These are phyloP conservation scores for Athelia psychrophila DNA, from an alignment of 1,284 basidiomycete species.

Conservation along the genomic window DNA sequence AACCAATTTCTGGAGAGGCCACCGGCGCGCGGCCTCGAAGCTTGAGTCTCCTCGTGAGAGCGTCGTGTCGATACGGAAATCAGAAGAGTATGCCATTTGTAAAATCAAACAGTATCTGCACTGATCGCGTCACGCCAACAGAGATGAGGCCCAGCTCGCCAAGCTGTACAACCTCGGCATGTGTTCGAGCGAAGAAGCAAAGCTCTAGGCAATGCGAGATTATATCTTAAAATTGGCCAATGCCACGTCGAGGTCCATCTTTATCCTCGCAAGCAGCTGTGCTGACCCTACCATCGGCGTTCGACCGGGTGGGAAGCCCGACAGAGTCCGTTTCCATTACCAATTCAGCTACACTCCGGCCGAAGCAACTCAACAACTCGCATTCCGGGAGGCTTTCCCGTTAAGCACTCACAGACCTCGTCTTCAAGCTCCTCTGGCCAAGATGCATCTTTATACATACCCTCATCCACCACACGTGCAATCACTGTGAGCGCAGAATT, in stretches of 20 bases:
- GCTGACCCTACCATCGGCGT: neutral
- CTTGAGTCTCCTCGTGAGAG: constrained; percentile 68
- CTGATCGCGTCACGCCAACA: constrained; percentile 26
- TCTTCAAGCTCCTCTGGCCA: constrained; percentile 13
- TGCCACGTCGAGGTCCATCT: constrained; percentile 51
- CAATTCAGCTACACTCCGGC: constrained; percentile 60
- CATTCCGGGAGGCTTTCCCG: neutral
- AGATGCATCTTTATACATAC: constrained; percentile 36
- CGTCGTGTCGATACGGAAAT: constrained; percentile 57
- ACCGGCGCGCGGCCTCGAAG: constrained; percentile 44
- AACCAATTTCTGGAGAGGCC: constrained; percentile 72
- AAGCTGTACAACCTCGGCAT: constrained; percentile 83
- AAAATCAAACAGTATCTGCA: constrained; percentile 3
- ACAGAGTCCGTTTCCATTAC: constrained; percentile 71
- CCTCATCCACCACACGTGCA: constrained; percentile 60
- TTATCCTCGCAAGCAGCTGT: neutral
- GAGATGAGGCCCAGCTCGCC: constrained; percentile 71
- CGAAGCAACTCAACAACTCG: constrained; percentile 41
- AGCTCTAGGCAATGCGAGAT: constrained; percentile 82
- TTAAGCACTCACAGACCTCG: neutral
- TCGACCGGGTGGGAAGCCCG: constrained; percentile 59
- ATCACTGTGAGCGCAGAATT: constrained; percentile 71
- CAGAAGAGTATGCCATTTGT: constrained; percentile 66
- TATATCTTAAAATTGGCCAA: constrained; percentile 85
- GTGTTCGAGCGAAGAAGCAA: constrained; percentile 75